A percentile compares a stretch with the other conserved stretches of the same genome.
Conservation (phyloP, 2,329 filamentous ascomycete genomes). For the Corinectria fuckeliana region DNA sequence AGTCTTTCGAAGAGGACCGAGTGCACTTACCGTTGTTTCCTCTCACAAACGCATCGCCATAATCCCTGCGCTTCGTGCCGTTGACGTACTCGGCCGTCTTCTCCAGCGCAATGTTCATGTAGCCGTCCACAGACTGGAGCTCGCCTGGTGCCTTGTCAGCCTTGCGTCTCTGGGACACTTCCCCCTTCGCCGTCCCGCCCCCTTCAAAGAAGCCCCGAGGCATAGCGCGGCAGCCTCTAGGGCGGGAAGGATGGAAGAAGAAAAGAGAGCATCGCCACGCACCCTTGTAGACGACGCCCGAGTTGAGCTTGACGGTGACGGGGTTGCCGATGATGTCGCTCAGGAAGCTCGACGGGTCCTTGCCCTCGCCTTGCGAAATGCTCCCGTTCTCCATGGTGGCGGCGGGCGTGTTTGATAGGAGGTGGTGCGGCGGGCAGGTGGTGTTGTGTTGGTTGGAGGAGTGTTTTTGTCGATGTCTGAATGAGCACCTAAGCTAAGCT, state of each 20-base stretch:
- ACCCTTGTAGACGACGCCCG: conserved; percentile 98
- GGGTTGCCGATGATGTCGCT: conserved; percentile 93
- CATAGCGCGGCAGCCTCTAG: neutral
- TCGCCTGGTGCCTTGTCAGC: conserved; percentile 68
- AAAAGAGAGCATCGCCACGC: conserved; percentile 27
- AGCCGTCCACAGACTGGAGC: conserved; percentile 95
- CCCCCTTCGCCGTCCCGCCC: neutral
- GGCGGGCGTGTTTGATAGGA: neutral
- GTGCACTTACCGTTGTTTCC: conserved; percentile 85
- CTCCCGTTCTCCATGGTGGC: conserved; percentile 76
- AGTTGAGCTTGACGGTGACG: conserved; percentile 97
- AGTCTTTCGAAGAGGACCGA: neutral
- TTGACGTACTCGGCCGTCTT: conserved; percentile 93
- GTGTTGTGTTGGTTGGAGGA: conserved; percentile 21
- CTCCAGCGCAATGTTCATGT: conserved; percentile 99
- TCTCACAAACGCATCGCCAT: conserved; percentile 93
- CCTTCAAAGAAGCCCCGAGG: neutral
- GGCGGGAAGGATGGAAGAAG: neutral
- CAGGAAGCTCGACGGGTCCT: conserved; percentile 92
- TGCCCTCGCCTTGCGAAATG: conserved; percentile 70
- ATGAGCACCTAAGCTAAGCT: too few relatives aligned
- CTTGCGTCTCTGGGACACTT: neutral
- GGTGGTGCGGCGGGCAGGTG: conserved; percentile 18
- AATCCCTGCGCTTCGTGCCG: conserved; percentile 79
- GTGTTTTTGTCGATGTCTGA: conserved; percentile 26